These are phyloP conservation scores for Trichoderma virens DNA, from an alignment of 495 filamentous ascomycete genomes.

Conservation along the genomic window DNA sequence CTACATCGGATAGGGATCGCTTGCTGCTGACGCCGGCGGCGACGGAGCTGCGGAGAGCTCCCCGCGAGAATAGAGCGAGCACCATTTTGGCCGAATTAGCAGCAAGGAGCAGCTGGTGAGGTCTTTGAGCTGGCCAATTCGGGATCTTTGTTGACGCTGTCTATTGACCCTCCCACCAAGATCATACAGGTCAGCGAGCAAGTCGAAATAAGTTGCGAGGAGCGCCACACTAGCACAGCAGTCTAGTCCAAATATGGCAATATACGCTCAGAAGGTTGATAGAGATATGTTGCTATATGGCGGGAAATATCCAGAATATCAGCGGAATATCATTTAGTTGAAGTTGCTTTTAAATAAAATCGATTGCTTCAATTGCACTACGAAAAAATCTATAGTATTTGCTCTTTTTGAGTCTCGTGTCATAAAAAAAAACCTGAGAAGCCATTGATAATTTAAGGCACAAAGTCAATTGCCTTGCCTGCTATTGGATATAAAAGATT, in stretches of 20 bases:
- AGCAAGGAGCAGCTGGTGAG: neutral
- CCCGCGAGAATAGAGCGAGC: neutral
- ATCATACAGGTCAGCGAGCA: neutral
- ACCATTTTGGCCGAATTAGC: neutral
- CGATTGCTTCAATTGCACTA: no score
- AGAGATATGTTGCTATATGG: no score
- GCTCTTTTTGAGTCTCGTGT: no score
- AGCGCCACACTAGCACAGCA: neutral
- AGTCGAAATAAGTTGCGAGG: neutral
- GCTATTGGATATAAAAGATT: no score
- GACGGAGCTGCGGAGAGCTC: neutral
- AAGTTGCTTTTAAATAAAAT: no score
- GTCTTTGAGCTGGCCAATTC: slow-evolving; percentile 2
- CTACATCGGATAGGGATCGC: slow-evolving; percentile 64
- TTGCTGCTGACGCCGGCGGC: slow-evolving; percentile 14
- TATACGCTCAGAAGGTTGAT: no score
- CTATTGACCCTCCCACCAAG: neutral
- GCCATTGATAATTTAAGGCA: no score
- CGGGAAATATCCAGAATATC: no score
- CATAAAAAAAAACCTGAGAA: no score
- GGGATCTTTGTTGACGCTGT: neutral
- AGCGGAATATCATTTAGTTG: no score
- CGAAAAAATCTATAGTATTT: no score
- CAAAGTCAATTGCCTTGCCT: no score
- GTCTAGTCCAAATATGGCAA: neutral